Evolutionary conservation across 345 rosid genomes (phyloP).

Genomic region (Syzygium jambos): DNA sequence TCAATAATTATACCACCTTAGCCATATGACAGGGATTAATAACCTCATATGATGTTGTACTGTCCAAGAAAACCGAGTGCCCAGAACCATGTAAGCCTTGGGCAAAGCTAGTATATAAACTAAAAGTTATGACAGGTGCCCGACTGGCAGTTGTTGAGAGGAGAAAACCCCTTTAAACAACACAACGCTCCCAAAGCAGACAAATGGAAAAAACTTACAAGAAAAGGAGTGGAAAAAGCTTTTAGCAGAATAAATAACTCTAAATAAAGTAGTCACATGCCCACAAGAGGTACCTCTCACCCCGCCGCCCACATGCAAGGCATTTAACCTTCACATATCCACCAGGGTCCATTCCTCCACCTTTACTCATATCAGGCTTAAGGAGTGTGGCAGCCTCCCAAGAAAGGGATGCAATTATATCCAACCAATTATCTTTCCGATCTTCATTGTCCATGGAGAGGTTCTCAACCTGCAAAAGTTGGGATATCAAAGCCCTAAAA

Average conservation of each 20-base stretch:
- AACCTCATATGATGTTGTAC: background rate
- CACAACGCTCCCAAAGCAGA: background rate
- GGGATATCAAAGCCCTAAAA: constrained; percentile 90
- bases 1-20: background rate
- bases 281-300: constrained; percentile 60
- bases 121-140: background rate
- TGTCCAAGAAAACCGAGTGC: background rate
- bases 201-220: background rate
- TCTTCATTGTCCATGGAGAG: constrained; percentile 63
- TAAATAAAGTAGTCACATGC: background rate
- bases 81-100: background rate
- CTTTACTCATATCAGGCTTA: constrained; percentile 84
- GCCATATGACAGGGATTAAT: background rate
- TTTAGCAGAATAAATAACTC: background rate
- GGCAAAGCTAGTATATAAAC: background rate
- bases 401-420: constrained; percentile 75
- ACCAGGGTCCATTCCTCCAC: constrained; percentile 99
- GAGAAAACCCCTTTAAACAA: background rate
- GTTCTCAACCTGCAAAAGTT: constrained; percentile 83
- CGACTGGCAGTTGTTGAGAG: background rate
- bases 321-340: constrained; percentile 95
- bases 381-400: constrained; percentile 96
- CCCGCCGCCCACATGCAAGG: constrained; percentile 72
- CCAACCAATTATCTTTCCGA: constrained; percentile 74
- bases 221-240: background rate